A percentile compares a stretch with the other conserved stretches of the same genome.
These are phyloP conservation scores for Chlamydomonas incerta DNA, from an alignment of 139 green algal genomes.

Conservation along the genomic window DNA sequence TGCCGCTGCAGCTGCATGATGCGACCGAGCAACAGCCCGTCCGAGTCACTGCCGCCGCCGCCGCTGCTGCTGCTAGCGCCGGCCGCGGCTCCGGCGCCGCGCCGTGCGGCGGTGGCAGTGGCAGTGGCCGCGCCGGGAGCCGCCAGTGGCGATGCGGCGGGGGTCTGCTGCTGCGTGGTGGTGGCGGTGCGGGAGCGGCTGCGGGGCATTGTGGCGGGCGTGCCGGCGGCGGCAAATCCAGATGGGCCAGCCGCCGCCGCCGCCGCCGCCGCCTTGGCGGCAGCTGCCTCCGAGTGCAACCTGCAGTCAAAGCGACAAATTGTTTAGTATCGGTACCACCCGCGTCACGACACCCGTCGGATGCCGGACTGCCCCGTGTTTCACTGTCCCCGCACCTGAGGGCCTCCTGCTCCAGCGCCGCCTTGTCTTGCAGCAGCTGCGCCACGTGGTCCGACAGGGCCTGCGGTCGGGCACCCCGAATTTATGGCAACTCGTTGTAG, in stretches of 20 bases:
- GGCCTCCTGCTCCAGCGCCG: neutral
- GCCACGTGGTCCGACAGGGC: neutral
- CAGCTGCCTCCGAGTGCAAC: neutral
- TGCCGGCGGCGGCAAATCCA: neutral
- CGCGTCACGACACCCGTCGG: too few relatives aligned
- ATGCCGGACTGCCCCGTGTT: too few relatives aligned
- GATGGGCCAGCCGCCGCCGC: neutral
- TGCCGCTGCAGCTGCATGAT: constrained; percentile 28
- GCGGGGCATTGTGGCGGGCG: neutral
- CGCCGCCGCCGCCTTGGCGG: neutral
- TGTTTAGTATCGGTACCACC: too few relatives aligned
- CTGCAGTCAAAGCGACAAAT: too few relatives aligned
- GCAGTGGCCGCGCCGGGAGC: neutral
- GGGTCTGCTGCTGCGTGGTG: too few relatives aligned
- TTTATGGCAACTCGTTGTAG: too few relatives aligned
- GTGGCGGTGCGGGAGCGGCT: neutral
- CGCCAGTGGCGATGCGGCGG: neutral
- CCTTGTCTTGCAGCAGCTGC: constrained; percentile 9
- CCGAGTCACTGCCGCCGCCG: constrained; percentile 2
- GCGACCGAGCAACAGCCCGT: constrained; percentile 8
- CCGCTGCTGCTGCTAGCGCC: neutral
- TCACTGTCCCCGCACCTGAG: too few relatives aligned
- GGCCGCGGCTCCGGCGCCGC: neutral
- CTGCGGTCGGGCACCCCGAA: neutral
- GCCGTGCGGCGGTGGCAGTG: neutral